Percentiles rank a stretch among this genome's conserved stretches.
Conservation (phyloP, 176 grass and related monocot genomes). For the Melocanna baccifera region DNA sequence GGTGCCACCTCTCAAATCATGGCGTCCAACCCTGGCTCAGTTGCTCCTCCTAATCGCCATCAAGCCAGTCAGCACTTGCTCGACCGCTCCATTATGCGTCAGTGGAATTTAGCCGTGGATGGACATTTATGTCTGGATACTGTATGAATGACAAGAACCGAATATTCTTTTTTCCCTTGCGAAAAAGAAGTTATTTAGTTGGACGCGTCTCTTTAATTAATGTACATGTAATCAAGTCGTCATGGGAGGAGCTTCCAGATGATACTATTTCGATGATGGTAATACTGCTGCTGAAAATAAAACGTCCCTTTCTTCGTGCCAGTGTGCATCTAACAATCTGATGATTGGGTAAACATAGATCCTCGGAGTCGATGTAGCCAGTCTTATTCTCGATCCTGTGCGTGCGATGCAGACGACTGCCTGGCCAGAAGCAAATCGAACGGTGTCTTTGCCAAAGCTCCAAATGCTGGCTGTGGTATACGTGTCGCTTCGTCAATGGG, state of each 20-base stretch:
- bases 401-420: neutral
- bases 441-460: neutral
- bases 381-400: neutral
- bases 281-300: neutral
- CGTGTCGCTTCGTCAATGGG: neutral
- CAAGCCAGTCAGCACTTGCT: neutral
- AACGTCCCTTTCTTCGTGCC: neutral
- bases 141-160: neutral
- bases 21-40: slow-evolving; percentile 37
- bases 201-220: neutral
- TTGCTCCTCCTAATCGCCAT: slow-evolving; percentile 8
- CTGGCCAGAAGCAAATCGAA: neutral
- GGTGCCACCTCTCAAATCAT: slow-evolving; percentile 44
- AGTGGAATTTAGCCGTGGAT: slow-evolving; percentile 22
- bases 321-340: neutral
- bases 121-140: neutral
- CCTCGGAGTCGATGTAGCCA: neutral
- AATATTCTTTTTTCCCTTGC: neutral
- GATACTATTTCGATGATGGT: neutral
- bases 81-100: neutral
- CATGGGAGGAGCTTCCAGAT: neutral
- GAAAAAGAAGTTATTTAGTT: no score
- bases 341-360: neutral
- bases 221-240: neutral
- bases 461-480: neutral